Evolutionary conservation across 495 filamentous ascomycete species (phyloP).

Genomic region (Zalerion maritima): DNA sequence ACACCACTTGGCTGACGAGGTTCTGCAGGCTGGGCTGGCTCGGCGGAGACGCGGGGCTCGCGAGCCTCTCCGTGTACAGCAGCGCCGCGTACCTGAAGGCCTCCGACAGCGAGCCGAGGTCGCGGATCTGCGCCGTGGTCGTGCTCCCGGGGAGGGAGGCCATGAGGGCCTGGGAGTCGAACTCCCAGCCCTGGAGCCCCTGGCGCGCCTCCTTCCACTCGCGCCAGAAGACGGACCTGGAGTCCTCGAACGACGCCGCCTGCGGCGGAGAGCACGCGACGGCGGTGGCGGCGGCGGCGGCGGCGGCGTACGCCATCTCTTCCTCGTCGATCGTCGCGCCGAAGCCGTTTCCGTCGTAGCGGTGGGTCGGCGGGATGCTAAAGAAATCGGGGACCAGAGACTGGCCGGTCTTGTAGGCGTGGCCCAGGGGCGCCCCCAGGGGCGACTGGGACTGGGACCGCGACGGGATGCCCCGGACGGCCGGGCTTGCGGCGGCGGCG

Average conservation of each 20-base stretch:
- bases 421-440: conserved; percentile 25
- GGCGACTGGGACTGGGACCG: conserved; percentile 17
- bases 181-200: conserved; percentile 68
- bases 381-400: conserved; percentile 12
- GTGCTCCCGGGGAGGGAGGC: conserved; percentile 26
- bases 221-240: conserved; percentile 56
- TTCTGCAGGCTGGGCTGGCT: conserved; percentile 68
- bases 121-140: conserved; percentile 32
- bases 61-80: conserved; percentile 82
- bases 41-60: conserved; percentile 59
- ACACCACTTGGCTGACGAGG: conserved; percentile 64
- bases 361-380: conserved; percentile 18
- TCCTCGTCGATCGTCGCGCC: conserved; percentile 33
- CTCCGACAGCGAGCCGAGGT: conserved; percentile 55
- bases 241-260: conserved; percentile 35
- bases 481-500: conserved; percentile 13
- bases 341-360: conserved; percentile 53
- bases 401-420: conserved; percentile 35
- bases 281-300: conserved; percentile 7
- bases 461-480: conserved; percentile 13
- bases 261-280: conserved; percentile 20
- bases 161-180: conserved; percentile 37
- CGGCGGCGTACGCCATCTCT: conserved; percentile 16
- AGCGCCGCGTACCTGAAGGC: conserved; percentile 81
- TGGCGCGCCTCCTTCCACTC: conserved; percentile 74